Percentiles rank a stretch among this genome's conserved stretches.
Evolutionary conservation across 805 yeast species (phyloP).

Genomic region (Metschnikowia similis): DNA sequence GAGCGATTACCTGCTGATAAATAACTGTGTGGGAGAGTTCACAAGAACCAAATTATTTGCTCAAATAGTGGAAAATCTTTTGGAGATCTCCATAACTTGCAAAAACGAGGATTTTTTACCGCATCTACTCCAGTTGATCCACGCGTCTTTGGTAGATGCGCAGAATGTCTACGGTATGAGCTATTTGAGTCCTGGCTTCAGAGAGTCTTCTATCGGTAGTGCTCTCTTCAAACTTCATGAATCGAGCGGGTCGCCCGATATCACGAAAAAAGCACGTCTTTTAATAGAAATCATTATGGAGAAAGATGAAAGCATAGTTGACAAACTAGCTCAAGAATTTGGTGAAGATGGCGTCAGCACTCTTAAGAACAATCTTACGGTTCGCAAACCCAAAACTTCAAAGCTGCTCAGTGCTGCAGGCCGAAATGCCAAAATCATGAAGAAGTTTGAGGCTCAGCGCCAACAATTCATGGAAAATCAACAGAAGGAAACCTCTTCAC

Average conservation of each 20-base stretch:
- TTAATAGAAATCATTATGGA: conserved; percentile 49
- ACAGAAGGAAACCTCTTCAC: not conserved
- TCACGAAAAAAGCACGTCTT: conserved; percentile 36
- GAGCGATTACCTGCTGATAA: conserved; percentile 31
- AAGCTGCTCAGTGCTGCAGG: conserved; percentile 52
- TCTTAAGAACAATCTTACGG: conserved; percentile 39
- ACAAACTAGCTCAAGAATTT: conserved; percentile 50
- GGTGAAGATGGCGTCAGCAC: conserved; percentile 51
- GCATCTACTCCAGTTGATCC: conserved; percentile 62
- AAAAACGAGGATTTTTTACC: conserved; percentile 53
- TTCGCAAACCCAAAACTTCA: conserved; percentile 43
- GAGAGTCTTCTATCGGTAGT: conserved; percentile 52
- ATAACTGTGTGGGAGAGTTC: conserved; percentile 42
- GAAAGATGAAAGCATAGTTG: conserved; percentile 47
- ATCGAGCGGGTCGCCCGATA: conserved; percentile 45
- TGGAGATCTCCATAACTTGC: conserved; percentile 48
- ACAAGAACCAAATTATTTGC: conserved; percentile 52
- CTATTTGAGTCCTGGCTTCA: conserved; percentile 41
- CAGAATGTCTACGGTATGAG: conserved; percentile 38
- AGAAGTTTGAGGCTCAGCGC: conserved; percentile 56
- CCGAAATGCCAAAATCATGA: conserved; percentile 60
- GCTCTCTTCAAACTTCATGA: conserved; percentile 24
- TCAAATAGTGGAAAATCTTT: conserved; percentile 52
- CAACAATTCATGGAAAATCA: conserved; percentile 39
- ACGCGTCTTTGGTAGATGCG: conserved; percentile 57